phyloP scores from a whole-genome alignment of 225 moss, liverwort and hornwort species.

The Sphagnum contortum region DNA sequence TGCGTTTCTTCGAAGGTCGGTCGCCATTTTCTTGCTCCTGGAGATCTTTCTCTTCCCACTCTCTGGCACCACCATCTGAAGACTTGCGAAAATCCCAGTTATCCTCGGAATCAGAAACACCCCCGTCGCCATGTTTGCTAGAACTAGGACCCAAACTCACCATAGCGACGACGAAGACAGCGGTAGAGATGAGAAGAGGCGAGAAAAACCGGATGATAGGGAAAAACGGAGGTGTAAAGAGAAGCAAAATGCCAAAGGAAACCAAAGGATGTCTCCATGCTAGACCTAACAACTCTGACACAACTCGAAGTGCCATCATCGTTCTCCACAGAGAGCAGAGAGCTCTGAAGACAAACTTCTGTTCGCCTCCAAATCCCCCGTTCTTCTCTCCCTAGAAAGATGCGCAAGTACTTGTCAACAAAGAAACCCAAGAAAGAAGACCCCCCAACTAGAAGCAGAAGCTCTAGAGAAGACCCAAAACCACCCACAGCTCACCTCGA shows the following conservation, averaged over 20 bases:
- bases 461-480: too few species aligned
- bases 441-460: too few species aligned
- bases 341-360: too few species aligned
- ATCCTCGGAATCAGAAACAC: not conserved
- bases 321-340: not conserved
- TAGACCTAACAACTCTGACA: constrained; percentile 36
- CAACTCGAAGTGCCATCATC: constrained; percentile 52
- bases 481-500: too few species aligned
- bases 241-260: constrained; percentile 31
- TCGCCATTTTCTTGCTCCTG: constrained; percentile 18
- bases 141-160: constrained; percentile 44
- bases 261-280: constrained; percentile 56
- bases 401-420: too few species aligned
- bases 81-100: constrained; percentile 28
- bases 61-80: constrained; percentile 26
- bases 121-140: constrained; percentile 2
- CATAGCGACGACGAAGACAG: constrained; percentile 66
- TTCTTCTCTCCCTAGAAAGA: too few species aligned
- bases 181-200: constrained; percentile 78
- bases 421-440: too few species aligned
- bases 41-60: constrained; percentile 13
- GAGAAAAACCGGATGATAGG: constrained; percentile 75
- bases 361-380: too few species aligned
- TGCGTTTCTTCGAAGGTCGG: constrained; percentile 24
- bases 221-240: constrained; percentile 73